Percentiles rank a stretch among this genome's conserved stretches.
Evolutionary conservation across 2,329 filamentous ascomycete species (phyloP).

Genomic region (Ophiostoma ips): DNA sequence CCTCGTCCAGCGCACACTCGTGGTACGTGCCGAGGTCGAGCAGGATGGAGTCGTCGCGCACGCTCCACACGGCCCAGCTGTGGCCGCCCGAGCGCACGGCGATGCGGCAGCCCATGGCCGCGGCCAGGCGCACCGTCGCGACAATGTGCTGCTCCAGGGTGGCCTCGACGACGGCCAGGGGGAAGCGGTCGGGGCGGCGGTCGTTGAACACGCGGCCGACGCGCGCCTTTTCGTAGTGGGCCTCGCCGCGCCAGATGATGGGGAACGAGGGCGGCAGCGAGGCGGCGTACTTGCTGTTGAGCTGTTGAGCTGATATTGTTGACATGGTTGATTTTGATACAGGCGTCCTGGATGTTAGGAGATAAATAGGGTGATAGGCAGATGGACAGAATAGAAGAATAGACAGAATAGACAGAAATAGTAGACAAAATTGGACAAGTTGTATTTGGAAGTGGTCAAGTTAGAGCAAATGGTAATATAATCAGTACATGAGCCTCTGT

Average conservation of each 20-base stretch:
- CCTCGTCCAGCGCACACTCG: constrained; percentile 25
- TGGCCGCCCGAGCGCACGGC: constrained; percentile 33
- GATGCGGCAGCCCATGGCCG: constrained; percentile 21
- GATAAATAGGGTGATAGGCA: too few relatives aligned
- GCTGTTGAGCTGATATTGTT: neutral
- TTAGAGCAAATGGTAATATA: neutral
- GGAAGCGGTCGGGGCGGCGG: constrained; percentile 24
- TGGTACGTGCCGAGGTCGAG: constrained; percentile 20
- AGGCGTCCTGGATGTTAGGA: too few relatives aligned
- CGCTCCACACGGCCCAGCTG: constrained; percentile 32
- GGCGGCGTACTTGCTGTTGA: neutral
- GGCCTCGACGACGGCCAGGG: constrained; percentile 27
- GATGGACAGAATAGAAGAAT: neutral
- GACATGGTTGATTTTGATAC: too few relatives aligned
- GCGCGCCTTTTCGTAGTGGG: constrained; percentile 8
- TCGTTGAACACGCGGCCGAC: constrained; percentile 30
- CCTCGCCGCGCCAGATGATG: constrained; percentile 6
- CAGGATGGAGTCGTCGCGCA: constrained; percentile 29
- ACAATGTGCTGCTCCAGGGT: constrained; percentile 22
- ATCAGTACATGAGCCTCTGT: neutral
- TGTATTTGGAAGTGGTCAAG: neutral
- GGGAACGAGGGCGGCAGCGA: constrained; percentile 8
- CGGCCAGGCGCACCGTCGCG: constrained; percentile 25
- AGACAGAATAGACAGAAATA: neutral
- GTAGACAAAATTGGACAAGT: neutral